These are phyloP conservation scores for Ophiostoma tasmaniense DNA, from an alignment of 2,329 filamentous ascomycete species.

Conservation along the genomic window DNA sequence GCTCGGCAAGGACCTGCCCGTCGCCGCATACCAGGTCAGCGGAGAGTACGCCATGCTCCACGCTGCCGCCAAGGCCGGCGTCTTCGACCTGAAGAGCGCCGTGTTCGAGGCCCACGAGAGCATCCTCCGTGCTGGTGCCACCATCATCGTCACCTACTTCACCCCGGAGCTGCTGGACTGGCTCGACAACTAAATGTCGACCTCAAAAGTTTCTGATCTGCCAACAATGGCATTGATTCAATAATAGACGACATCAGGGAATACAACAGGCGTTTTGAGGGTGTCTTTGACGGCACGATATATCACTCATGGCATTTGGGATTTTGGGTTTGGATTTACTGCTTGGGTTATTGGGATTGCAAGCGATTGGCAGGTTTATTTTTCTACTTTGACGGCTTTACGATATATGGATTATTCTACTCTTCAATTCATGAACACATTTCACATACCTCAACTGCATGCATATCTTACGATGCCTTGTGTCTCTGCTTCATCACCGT, in stretches of 20 bases:
- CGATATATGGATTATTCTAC: background rate
- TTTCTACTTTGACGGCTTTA: background rate
- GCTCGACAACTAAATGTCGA: slow-evolving; percentile 31
- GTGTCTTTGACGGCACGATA: background rate
- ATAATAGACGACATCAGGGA: background rate
- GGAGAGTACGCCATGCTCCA: slow-evolving; percentile 98
- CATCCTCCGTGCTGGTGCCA: slow-evolving; percentile 85
- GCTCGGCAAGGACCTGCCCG: slow-evolving; percentile 78
- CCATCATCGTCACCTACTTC: slow-evolving; percentile 91
- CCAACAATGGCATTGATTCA: background rate
- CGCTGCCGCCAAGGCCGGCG: slow-evolving; percentile 87
- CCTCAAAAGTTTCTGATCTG: background rate
- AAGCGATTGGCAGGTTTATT: background rate
- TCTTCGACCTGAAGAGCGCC: slow-evolving; percentile 92
- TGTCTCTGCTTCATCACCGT: no score
- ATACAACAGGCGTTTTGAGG: background rate
- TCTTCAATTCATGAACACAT: background rate
- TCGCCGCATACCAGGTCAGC: slow-evolving; percentile 94
- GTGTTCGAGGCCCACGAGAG: slow-evolving; percentile 91
- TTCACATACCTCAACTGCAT: background rate
- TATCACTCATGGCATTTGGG: background rate
- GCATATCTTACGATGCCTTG: no score
- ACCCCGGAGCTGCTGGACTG: slow-evolving; percentile 70
- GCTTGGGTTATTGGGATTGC: background rate
- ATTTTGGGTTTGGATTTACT: background rate